These are phyloP conservation scores for Erysimum cheiri DNA, from an alignment of 441 rosid genomes.

Conservation along the genomic window DNA sequence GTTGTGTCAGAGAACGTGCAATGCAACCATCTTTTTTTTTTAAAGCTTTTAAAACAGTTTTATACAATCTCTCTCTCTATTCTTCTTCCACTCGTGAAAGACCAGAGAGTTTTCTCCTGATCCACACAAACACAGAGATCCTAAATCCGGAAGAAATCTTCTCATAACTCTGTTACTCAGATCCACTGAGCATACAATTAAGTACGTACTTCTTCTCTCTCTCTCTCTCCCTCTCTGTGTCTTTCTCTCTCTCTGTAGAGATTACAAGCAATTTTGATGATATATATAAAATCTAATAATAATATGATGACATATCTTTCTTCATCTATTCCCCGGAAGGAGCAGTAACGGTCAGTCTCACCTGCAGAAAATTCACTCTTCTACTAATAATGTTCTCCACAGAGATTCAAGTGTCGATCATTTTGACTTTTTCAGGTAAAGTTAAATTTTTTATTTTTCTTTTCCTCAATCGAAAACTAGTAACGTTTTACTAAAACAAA, in stretches of 20 bases:
- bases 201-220: conserved; percentile 34
- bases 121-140: conserved; percentile 31
- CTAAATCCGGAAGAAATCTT: conserved; percentile 40
- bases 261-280: conserved; percentile 12
- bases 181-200: conserved; percentile 5
- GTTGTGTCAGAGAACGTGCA: conserved; percentile 50
- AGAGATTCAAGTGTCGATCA: conserved; percentile 20
- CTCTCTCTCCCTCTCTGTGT: conserved; percentile 2
- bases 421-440: conserved; percentile 40
- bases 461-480: background rate
- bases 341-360: conserved; percentile 30
- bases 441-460: background rate
- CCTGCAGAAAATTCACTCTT: conserved; percentile 33
- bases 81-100: conserved; percentile 38
- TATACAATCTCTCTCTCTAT: conserved; percentile 1
- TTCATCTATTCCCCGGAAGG: conserved; percentile 15
- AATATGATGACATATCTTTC: conserved; percentile 30
- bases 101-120: conserved; percentile 39
- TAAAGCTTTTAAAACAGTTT: conserved; percentile 33
- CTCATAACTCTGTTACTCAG: conserved; percentile 32
- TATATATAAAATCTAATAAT: conserved; percentile 29
- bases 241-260: conserved; percentile 14
- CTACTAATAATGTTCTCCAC: conserved; percentile 21
- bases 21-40: conserved; percentile 39
- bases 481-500: conserved; percentile 15